Evolutionary conservation across 768 basidiomycete genomes (phyloP), one percentile per base, ranked within the genome.

Genomic region (Gloeostereum incarnatum): DNA sequence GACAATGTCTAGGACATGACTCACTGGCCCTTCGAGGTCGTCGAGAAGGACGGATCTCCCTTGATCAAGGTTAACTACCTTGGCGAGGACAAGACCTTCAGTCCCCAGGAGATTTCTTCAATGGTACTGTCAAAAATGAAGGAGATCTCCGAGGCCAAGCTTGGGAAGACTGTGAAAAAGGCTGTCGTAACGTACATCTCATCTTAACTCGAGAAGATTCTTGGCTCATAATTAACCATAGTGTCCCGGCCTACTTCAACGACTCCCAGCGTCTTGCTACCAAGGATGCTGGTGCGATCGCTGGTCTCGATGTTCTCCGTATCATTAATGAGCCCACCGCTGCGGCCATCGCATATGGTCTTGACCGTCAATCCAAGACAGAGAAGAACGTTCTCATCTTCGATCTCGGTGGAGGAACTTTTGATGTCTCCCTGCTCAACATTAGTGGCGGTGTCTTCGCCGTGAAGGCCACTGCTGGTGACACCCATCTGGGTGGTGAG

Each of bases 321-420:
- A 99, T 99, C 74, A 99, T 99, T 74, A 99, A 99, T 68, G 96
- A 99, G 71, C 96, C 96, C 46, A 99, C 96, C 39, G 96, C 96
- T 36, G 96, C 96, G 42, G 96, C 96, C 57, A 97, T 99, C 51
- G 96, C 96, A 36, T 97, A 97, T 61, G 96, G 96, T 73, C 83
- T 89, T 40, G 96, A 98, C 63, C 84, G 87, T 57, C 89, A 96
- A 68, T 80, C 84, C 56, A 89, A 87, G 65, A 69, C 77, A 44
- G 94, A 98, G 75, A 91, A 90, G 68, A 97, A 94, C 57, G 94
- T 99, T 44, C 81, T 99, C 59, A 98, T 99, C 61, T 99, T 99
- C 73, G 94, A 99, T 73, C 75, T 99, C 42, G 94, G 94, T 59
- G 94, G 94, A 72, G 94, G 94, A 71, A 99, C 96, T 49, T 98